Evolutionary conservation across 2,329 filamentous ascomycete genomes (phyloP), one percentile per base, ranked within the genome.

Genomic region (Talaromyces sp.): DNA sequence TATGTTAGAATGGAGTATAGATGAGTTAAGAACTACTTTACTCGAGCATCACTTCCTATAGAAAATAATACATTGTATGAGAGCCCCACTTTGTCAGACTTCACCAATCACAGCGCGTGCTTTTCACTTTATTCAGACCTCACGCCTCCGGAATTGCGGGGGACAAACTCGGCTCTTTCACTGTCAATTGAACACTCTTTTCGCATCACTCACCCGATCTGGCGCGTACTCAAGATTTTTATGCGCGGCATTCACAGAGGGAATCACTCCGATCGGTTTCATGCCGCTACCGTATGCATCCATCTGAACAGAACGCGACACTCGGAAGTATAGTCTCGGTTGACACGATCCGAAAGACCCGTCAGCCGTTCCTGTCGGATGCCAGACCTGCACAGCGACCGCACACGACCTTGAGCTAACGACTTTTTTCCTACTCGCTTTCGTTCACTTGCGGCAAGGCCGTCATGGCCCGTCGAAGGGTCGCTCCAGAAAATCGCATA

Each of bases 401-500:
- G 57, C 33, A 33, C 47, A 45, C 57, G 27, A 60, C 8, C 47
- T 24, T 56, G 11, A 22, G n/a, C 52, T 37, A 22, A 22, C 33
- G 6, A 24, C n/a, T 56, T 8, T 56, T 39, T 13, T 10, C 11
- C 57, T 14, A 11, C 19, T 52, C 41, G 31, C 24, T 52, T 33
- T 57, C 39, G 41, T 22, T 31, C 41, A 22, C 39, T 16, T 35
- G 22, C 27, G 57, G 50, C 57, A 50, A 45, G 43, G 56, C 35
- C 60, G 50, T 57, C 66, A 80, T 85, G 85, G 83, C 83, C 69
- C 81, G 84, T 70, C 81, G 81, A 60, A 85, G 82, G 73, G 83
- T 87, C 66, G 79, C 83, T 37, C 81, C 82, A 69, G 85, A 88
- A 68, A 85, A 87, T 74, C 82, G 87, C 68, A 84, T 87, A 76